Percentiles rank a stretch among this genome's conserved stretches.
Evolutionary conservation across 176 grass and related monocot species (phyloP).

Genomic region (Pontederia crassipes): DNA sequence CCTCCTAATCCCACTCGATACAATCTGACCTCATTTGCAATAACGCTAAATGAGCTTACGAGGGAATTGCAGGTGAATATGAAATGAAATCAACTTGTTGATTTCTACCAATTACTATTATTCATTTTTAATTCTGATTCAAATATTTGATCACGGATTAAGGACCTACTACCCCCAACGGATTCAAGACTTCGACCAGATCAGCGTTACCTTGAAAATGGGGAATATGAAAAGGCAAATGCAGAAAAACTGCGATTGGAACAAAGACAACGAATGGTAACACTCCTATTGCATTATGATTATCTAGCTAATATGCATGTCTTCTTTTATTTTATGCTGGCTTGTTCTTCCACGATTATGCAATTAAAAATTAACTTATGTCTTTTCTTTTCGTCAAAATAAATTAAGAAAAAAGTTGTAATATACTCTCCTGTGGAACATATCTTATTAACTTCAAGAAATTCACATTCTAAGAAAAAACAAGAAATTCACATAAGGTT

Average conservation of each 20-base stretch:
- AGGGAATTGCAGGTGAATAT: conserved; percentile 49
- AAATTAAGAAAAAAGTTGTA: too few species aligned
- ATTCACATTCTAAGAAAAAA: not conserved
- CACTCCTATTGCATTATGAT: not conserved
- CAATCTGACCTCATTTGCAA: conserved; percentile 82
- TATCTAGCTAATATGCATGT: not conserved
- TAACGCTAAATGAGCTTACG: conserved; percentile 76
- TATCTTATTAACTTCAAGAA: conserved; percentile 2
- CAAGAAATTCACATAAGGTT: not conserved
- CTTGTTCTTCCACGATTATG: not conserved
- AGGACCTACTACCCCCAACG: conserved; percentile 86
- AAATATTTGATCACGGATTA: conserved; percentile 22
- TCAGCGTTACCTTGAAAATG: conserved; percentile 73
- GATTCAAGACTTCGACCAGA: conserved; percentile 91
- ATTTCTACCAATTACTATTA: conserved; percentile 7
- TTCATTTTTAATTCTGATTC: conserved; percentile 20
- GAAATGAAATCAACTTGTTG: conserved; percentile 10
- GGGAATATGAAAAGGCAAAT: conserved; percentile 80
- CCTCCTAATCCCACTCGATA: conserved; percentile 66
- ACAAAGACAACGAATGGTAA: conserved; percentile 71
- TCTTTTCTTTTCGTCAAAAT: too few species aligned
- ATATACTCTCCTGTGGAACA: not conserved
- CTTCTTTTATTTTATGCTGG: conserved; percentile 3
- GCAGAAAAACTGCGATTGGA: conserved; percentile 66
- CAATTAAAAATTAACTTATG: not conserved